Percentiles rank a stretch among this genome's conserved stretches.
phyloP scores from a whole-genome alignment of 176 grass and related monocot genomes.

The Musa troglodytarum region DNA sequence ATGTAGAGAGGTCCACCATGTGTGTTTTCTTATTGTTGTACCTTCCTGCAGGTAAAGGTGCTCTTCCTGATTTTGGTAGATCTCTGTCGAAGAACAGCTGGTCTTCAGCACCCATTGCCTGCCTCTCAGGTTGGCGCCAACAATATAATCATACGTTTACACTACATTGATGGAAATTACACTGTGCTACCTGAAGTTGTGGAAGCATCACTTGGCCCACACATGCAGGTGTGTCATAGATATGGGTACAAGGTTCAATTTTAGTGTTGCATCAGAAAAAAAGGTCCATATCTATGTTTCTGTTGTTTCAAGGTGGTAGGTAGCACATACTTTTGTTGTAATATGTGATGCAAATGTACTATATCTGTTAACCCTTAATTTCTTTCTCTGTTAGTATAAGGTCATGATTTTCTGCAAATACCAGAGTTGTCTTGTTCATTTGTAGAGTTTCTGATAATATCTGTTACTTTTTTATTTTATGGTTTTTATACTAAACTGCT shows the following conservation, averaged over 20 bases:
- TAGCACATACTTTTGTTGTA: background rate
- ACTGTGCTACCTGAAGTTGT: slow-evolving; percentile 96
- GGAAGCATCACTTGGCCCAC: slow-evolving; percentile 89
- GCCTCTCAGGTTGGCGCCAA: slow-evolving; percentile 79
- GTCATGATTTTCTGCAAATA: background rate
- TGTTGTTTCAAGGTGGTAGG: background rate
- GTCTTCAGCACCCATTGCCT: slow-evolving; percentile 75
- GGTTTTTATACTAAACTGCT: too few relatives aligned
- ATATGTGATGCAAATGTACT: background rate
- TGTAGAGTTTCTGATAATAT: too few relatives aligned
- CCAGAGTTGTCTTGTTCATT: too few relatives aligned
- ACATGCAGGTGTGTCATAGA: slow-evolving; percentile 77
- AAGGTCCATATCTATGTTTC: background rate
- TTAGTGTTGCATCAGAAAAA: too few relatives aligned
- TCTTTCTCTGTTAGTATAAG: background rate
- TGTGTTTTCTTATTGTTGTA: slow-evolving; percentile 11
- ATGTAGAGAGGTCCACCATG: too few relatives aligned
- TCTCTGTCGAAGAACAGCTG: slow-evolving; percentile 83
- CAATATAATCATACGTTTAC: slow-evolving; percentile 93
- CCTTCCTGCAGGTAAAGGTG: slow-evolving; percentile 64
- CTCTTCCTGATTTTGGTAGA: slow-evolving; percentile 96
- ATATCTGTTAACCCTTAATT: too few relatives aligned
- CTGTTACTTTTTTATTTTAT: too few relatives aligned
- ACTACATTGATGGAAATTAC: slow-evolving; percentile 97
- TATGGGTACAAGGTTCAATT: slow-evolving; percentile 3